Percentiles rank a stretch among this genome's conserved stretches.
These are phyloP conservation scores for Cladosporium velox DNA, from an alignment of 2,329 filamentous ascomycete species.

Conservation along the genomic window DNA sequence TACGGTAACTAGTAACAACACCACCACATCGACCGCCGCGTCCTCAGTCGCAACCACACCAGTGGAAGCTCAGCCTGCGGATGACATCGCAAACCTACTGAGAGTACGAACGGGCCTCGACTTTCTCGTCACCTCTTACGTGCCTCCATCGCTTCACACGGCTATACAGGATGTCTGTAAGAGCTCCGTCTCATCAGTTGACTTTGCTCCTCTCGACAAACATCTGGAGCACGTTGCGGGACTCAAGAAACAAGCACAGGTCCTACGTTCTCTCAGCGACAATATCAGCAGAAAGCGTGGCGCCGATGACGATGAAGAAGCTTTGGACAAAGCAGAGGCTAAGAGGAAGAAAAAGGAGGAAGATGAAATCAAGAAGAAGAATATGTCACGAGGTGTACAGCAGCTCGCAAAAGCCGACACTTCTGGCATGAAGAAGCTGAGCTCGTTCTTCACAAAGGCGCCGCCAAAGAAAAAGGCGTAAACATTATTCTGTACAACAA, in stretches of 20 bases:
- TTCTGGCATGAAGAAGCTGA: constrained; percentile 95
- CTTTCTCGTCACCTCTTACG: constrained; percentile 65
- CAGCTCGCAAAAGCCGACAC: constrained; percentile 89
- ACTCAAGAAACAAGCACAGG: constrained; percentile 70
- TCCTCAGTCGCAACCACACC: constrained; percentile 36
- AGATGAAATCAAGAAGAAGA: constrained; percentile 82
- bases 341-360: constrained; percentile 87
- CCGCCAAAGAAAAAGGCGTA: constrained; percentile 19
- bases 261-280: constrained; percentile 67
- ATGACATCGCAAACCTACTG: constrained; percentile 60
- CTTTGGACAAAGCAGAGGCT: constrained; percentile 62
- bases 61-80: constrained; percentile 5
- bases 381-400: constrained; percentile 73
- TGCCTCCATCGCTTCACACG: constrained; percentile 50
- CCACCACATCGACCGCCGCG: constrained; percentile 29
- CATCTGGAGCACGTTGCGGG: constrained; percentile 68
- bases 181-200: constrained; percentile 43
- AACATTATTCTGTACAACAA: neutral
- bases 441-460: constrained; percentile 82
- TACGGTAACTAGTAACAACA: constrained; percentile 23
- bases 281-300: constrained; percentile 67
- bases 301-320: constrained; percentile 64
- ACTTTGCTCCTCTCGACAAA: constrained; percentile 71
- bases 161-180: constrained; percentile 48
- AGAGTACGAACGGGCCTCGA: constrained; percentile 64